Percentiles rank a stretch among this genome's conserved stretches.
These are phyloP conservation scores for Poronia punctata DNA, from an alignment of 495 filamentous ascomycete species.

Conservation along the genomic window DNA sequence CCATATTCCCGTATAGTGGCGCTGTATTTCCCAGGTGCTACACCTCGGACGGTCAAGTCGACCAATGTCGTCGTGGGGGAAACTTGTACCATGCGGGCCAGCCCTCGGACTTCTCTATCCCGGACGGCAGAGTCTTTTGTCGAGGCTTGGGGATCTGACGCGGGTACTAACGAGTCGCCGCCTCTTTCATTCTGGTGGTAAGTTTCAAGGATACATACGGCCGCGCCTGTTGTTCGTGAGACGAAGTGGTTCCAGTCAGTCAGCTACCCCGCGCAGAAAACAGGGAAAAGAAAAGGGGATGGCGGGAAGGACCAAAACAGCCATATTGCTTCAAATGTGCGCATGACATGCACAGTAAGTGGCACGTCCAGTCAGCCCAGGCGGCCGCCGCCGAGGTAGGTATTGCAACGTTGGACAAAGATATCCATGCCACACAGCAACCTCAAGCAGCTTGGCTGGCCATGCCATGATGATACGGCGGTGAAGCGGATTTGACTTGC, in stretches of 20 bases:
- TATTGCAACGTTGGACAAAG: no score
- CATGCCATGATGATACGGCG: background rate
- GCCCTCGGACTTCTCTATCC: slow-evolving; percentile 54
- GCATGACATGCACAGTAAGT: background rate
- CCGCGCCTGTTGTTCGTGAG: slow-evolving; percentile 55
- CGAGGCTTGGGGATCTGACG: slow-evolving; percentile 20
- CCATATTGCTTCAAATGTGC: slow-evolving; percentile 3
- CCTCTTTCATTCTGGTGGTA: slow-evolving; percentile 44
- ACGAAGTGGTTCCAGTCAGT: slow-evolving; percentile 9
- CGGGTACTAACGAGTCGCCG: slow-evolving; percentile 22
- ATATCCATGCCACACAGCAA: slow-evolving; percentile 9
- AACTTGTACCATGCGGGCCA: slow-evolving; percentile 78
- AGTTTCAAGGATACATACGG: slow-evolving; percentile 94
- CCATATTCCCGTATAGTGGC: slow-evolving; percentile 82
- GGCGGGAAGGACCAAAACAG: background rate
- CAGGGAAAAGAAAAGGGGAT: background rate
- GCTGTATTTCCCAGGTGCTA: slow-evolving; percentile 73
- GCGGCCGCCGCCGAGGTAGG: no score
- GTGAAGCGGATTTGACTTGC: background rate
- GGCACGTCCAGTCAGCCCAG: no score
- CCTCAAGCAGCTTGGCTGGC: background rate
- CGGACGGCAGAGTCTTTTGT: slow-evolving; percentile 42
- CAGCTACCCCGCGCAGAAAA: slow-evolving; percentile 9
- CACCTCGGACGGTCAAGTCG: slow-evolving; percentile 79
- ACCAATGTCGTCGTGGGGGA: slow-evolving; percentile 67